phyloP scores from a whole-genome alignment of 495 filamentous ascomycete genomes.

The Pyronema omphalodes region DNA sequence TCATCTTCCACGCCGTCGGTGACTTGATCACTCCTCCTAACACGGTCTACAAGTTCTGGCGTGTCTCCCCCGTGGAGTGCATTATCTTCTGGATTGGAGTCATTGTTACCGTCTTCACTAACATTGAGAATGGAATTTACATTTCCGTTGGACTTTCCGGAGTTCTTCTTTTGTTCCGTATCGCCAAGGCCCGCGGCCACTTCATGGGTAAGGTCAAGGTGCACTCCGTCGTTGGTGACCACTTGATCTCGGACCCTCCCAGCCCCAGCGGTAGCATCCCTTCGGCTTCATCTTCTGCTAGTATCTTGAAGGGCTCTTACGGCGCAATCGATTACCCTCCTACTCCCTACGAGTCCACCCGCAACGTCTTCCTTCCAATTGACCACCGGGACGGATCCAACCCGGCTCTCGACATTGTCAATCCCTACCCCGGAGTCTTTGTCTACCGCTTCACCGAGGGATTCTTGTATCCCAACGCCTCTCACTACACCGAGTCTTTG shows the following conservation, averaged over 20 bases:
- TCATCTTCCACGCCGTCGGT: slow-evolving; percentile 95
- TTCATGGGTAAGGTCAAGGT: slow-evolving; percentile 82
- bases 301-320: background rate
- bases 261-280: background rate
- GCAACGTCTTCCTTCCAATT: slow-evolving; percentile 81
- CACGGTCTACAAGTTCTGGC: slow-evolving; percentile 91
- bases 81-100: slow-evolving; percentile 91
- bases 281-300: background rate
- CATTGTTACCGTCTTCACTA: slow-evolving; percentile 69
- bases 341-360: slow-evolving; percentile 24
- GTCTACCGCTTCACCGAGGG: slow-evolving; percentile 93
- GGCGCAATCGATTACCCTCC: slow-evolving; percentile 28
- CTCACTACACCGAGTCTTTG: slow-evolving; percentile 74
- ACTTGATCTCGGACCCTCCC: slow-evolving; percentile 32
- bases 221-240: slow-evolving; percentile 74
- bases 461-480: slow-evolving; percentile 90
- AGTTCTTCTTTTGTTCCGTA: slow-evolving; percentile 67
- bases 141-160: slow-evolving; percentile 56
- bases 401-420: slow-evolving; percentile 57
- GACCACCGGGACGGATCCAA: slow-evolving; percentile 81
- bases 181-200: slow-evolving; percentile 60
- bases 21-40: slow-evolving; percentile 90
- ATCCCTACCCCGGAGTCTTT: slow-evolving; percentile 84
- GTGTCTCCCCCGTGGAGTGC: slow-evolving; percentile 73
- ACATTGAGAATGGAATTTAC: slow-evolving; percentile 88